Conservation (phyloP, 306 rosid genomes). For the Adenanthera pavonina region DNA sequence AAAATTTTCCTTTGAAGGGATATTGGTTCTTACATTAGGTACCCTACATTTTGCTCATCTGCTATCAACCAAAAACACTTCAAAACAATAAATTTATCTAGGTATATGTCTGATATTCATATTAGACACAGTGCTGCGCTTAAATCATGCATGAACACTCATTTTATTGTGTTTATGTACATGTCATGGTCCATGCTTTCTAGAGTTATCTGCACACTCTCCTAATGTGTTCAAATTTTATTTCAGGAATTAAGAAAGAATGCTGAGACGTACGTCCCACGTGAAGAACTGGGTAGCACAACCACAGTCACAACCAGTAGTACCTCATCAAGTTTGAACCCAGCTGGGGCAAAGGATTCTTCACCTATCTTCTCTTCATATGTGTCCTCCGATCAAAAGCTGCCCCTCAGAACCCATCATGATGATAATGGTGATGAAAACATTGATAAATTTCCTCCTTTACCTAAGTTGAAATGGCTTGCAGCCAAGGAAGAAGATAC, state of each 20-base stretch:
- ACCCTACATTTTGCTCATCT: background rate
- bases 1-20: background rate
- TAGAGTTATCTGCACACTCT: background rate
- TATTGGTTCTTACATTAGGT: background rate
- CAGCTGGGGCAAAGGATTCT: slow-evolving; percentile 49
- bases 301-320: slow-evolving; percentile 38
- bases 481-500: slow-evolving; percentile 44
- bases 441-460: slow-evolving; percentile 54
- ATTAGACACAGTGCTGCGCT: background rate
- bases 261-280: slow-evolving; percentile 37
- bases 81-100: background rate
- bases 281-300: slow-evolving; percentile 51
- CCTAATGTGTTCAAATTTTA: slow-evolving; percentile 10
- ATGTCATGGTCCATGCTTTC: background rate
- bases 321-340: slow-evolving; percentile 61
- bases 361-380: slow-evolving; percentile 51
- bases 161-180: background rate
- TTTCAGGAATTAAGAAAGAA: slow-evolving; percentile 52
- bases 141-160: background rate
- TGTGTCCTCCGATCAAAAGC: slow-evolving; percentile 36
- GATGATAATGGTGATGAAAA: slow-evolving; percentile 37
- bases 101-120: no score
- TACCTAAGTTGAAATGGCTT: slow-evolving; percentile 18
- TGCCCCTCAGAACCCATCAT: slow-evolving; percentile 31
- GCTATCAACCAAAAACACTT: background rate